phyloP scores from a whole-genome alignment of 2,329 filamentous ascomycete genomes.

The Sphaerostilbella broomeana region DNA sequence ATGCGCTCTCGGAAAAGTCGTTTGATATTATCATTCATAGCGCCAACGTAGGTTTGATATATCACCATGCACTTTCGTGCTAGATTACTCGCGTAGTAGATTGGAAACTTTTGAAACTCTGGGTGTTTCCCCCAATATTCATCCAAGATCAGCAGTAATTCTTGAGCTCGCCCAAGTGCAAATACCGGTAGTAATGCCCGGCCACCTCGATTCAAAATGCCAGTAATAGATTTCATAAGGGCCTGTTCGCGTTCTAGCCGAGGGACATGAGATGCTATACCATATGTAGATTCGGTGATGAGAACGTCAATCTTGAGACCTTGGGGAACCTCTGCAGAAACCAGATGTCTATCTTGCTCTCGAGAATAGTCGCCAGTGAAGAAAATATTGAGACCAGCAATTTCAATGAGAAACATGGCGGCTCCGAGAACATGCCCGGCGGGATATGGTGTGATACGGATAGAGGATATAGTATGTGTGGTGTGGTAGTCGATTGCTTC shows the following conservation, averaged over 20 bases:
- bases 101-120: constrained; percentile 84
- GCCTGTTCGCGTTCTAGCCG: constrained; percentile 85
- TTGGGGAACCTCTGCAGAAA: constrained; percentile 84
- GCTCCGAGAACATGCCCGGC: constrained; percentile 96
- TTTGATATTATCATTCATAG: constrained; percentile 99
- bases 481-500: constrained; percentile 98
- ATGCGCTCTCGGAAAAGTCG: constrained; percentile 87
- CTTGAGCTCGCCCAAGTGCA: constrained; percentile 86
- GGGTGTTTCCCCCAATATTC: constrained; percentile 92
- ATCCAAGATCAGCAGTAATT: constrained; percentile 87
- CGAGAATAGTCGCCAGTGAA: constrained; percentile 98
- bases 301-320: constrained; percentile 91
- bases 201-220: constrained; percentile 83
- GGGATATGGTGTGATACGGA: constrained; percentile 93
- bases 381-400: constrained; percentile 91
- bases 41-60: constrained; percentile 95
- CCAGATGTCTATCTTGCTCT: constrained; percentile 90
- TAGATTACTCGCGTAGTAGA: constrained; percentile 95
- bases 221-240: constrained; percentile 91
- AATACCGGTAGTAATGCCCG: constrained; percentile 94
- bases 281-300: constrained; percentile 96
- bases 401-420: constrained; percentile 97
- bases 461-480: constrained; percentile 93
- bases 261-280: constrained; percentile 88
- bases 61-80: constrained; percentile 97